Base-by-base conservation (phyloP, 192 early-diverging fungal genomes). In the Podila epicladia region DNA sequence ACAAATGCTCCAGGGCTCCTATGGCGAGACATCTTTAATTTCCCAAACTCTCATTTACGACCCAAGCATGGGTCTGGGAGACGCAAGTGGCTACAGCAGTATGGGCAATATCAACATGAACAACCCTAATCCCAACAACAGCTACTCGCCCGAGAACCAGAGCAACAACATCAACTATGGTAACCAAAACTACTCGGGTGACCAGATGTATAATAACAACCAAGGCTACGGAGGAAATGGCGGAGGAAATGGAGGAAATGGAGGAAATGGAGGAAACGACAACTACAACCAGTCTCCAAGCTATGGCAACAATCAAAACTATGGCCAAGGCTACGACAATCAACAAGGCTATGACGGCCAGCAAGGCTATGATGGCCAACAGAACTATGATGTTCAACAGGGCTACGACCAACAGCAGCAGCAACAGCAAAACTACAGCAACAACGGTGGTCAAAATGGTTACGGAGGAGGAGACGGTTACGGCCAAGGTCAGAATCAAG, bases 81-180 rank as follows among this genome's bases (percentile, higher is more conserved):
- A 61, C 59, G 11, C 11, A 15, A 61, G 31, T 61, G 59, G 31
- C 17, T 28, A 33, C 59, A 32, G 35, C 59, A 24, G 3, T 9
- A 61, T 61, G 31, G 31, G 22, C 31, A 61, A 35, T 17, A 61
- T 24, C 17, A 61, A 32, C 59, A 61, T 31, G 15, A 61, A 33
- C 17, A 32, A 33, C 29, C 5, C 17, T 17, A 31, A 31, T 33
- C 33, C 20, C 31, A 61, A 26, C 58, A 60, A 33, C 59, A 17
- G 59, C 59, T 33, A 61, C 59, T 61, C 59, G 13, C 31, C 59
- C 29, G 59, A 61, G 59, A 24, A 55, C 59, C n/a, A 24, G 22
- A 58, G 13, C 55, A 58, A 28, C 55, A 58, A 58, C 55, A 58
- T n/a, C 55, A 26, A 7, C 24, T 55, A 24, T 55, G 22, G 19